A percentile compares a stretch with the other conserved stretches of the same genome.
Evolutionary conservation across 2,329 filamentous ascomycete species (phyloP).

Genomic region (Calonectria leucothoes): DNA sequence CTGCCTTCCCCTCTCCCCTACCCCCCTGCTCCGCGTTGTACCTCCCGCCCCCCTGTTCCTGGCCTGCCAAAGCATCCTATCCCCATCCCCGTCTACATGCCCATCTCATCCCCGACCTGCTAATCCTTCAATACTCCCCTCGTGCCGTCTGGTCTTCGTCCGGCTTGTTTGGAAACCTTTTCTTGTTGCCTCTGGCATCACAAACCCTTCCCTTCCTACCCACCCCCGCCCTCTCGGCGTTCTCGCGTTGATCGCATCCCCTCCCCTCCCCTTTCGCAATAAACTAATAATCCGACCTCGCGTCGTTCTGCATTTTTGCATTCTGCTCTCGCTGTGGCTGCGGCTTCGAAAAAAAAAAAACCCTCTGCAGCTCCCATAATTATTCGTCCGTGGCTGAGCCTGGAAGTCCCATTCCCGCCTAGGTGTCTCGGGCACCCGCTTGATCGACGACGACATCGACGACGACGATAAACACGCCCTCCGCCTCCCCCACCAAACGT

Average conservation of each 20-base stretch:
- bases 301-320: conserved; percentile 12
- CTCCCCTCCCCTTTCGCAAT: conserved; percentile 21
- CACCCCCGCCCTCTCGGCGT: conserved; percentile 31
- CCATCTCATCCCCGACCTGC: conserved; percentile 16
- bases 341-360: not conserved
- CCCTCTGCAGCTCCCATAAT: conserved; percentile 13
- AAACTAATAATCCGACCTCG: conserved; percentile 38
- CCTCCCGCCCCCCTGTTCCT: conserved; percentile 35
- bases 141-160: conserved; percentile 31
- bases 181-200: conserved; percentile 24
- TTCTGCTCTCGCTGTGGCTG: not conserved
- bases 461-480: not conserved
- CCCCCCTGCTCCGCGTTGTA: conserved; percentile 18
- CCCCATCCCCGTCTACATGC: conserved; percentile 14
- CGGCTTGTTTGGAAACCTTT: conserved; percentile 27
- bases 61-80: conserved; percentile 35
- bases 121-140: conserved; percentile 37
- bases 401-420: conserved; percentile 33
- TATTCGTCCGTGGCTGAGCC: conserved; percentile 32
- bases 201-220: conserved; percentile 19
- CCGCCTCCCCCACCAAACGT: not conserved
- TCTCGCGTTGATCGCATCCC: conserved; percentile 42
- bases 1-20: conserved; percentile 34
- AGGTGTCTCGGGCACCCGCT: conserved; percentile 36
- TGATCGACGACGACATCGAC: conserved; percentile 20